phyloP scores from a whole-genome alignment of 2,329 filamentous ascomycete species.

The Plectosphaerella plurivora region DNA sequence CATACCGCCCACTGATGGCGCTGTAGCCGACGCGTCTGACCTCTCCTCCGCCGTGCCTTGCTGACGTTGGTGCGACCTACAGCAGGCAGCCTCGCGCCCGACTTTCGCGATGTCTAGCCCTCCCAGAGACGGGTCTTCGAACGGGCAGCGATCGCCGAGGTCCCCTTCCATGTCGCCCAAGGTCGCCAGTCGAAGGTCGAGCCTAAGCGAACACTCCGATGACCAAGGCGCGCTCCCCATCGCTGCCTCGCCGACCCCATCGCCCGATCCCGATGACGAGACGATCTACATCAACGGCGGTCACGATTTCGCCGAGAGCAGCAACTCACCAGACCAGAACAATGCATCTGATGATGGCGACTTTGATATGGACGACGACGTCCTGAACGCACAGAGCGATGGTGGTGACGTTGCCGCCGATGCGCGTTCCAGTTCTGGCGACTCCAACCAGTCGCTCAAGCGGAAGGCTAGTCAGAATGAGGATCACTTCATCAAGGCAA shows the following conservation, averaged over 20 bases:
- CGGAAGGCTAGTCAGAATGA: slow-evolving; percentile 67
- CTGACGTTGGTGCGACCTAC: slow-evolving; percentile 39
- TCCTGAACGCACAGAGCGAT: slow-evolving; percentile 40
- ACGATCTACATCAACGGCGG: slow-evolving; percentile 34
- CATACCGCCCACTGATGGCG: slow-evolving; percentile 2
- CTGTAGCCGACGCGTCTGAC: background rate
- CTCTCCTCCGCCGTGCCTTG: slow-evolving; percentile 17
- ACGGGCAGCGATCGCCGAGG: slow-evolving; percentile 59
- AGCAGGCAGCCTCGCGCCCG: slow-evolving; percentile 55
- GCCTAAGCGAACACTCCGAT: slow-evolving; percentile 76
- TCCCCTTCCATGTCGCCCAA: slow-evolving; percentile 37
- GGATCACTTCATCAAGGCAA: slow-evolving; percentile 80
- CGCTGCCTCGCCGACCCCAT: slow-evolving; percentile 35
- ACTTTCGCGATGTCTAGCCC: slow-evolving; percentile 61
- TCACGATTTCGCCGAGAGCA: slow-evolving; percentile 36
- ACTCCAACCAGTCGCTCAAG: slow-evolving; percentile 72
- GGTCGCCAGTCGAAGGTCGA: slow-evolving; percentile 42
- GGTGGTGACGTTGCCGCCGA: slow-evolving; percentile 42
- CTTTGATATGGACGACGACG: slow-evolving; percentile 63
- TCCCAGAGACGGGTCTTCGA: slow-evolving; percentile 56
- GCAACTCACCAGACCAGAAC: slow-evolving; percentile 43
- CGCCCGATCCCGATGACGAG: slow-evolving; percentile 36
- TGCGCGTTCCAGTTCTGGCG: slow-evolving; percentile 64
- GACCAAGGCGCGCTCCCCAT: slow-evolving; percentile 48
- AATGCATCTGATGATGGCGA: slow-evolving; percentile 65